Conservation (phyloP, 2,329 filamentous ascomycete species). For the Fusarium longipes region DNA sequence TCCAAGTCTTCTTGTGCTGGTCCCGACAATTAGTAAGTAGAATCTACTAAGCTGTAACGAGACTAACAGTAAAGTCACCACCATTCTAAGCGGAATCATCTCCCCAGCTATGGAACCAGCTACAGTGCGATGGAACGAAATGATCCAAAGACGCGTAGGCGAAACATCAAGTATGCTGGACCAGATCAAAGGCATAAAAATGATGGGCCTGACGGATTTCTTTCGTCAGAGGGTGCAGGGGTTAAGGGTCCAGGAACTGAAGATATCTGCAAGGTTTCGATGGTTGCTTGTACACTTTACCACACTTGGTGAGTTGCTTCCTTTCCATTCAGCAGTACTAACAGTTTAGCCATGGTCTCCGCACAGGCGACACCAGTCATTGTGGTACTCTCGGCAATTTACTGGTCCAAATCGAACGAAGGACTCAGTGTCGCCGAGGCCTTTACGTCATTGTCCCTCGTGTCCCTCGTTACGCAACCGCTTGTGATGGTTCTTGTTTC, state of each 20-base stretch:
- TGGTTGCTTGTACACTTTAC: constrained; percentile 50
- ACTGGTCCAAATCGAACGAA: constrained; percentile 46
- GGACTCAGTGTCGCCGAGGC: constrained; percentile 49
- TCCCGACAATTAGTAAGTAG: constrained; percentile 44
- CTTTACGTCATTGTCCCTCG: constrained; percentile 53
- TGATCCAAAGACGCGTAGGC: constrained; percentile 55
- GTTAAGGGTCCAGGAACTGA: constrained; percentile 53
- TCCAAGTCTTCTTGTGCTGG: constrained; percentile 46
- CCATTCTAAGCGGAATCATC: constrained; percentile 34
- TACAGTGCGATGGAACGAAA: constrained; percentile 53
- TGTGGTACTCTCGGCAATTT: constrained; percentile 51
- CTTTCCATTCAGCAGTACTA: not conserved
- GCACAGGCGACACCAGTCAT: constrained; percentile 48
- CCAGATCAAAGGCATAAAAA: constrained; percentile 58
- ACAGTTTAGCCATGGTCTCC: constrained; percentile 41
- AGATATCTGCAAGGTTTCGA: constrained; percentile 52
- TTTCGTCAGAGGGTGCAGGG: constrained; percentile 50
- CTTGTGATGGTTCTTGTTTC: constrained; percentile 50
- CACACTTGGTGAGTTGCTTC: constrained; percentile 42
- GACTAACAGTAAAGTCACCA: constrained; percentile 31
- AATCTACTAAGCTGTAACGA: fast-evolving
- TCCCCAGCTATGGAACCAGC: constrained; percentile 49
- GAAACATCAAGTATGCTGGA: constrained; percentile 55
- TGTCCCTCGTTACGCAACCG: constrained; percentile 50
- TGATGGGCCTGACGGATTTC: constrained; percentile 55